phyloP scores from a whole-genome alignment of 1,139 yeast species.

The Taphrina deformans region DNA sequence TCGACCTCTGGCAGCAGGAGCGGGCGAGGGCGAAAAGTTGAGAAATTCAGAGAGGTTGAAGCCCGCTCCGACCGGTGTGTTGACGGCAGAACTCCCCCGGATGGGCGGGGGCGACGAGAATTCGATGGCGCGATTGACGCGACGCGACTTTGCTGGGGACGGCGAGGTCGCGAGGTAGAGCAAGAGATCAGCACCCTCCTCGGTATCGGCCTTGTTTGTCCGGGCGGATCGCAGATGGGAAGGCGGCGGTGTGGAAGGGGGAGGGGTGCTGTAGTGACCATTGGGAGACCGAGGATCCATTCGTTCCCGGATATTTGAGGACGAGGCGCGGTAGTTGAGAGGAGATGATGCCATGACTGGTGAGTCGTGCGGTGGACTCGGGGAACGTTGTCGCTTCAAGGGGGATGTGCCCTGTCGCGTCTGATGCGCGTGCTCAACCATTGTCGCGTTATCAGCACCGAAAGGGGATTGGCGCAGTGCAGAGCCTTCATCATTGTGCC shows the following conservation, averaged over 20 bases:
- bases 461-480: not conserved
- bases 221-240: slow-evolving; percentile 1
- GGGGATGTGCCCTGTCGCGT: slow-evolving; percentile 21
- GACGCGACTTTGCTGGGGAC: slow-evolving; percentile 56
- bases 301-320: not conserved
- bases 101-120: slow-evolving; percentile 25
- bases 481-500: slow-evolving; percentile 5
- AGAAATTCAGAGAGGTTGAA: slow-evolving; percentile 83
- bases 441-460: not conserved
- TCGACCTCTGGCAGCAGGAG: slow-evolving; percentile 37
- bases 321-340: slow-evolving; percentile 19
- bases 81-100: slow-evolving; percentile 40
- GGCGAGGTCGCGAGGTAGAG: slow-evolving; percentile 86
- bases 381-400: slow-evolving; percentile 22
- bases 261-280: slow-evolving; percentile 13
- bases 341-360: slow-evolving; percentile 12
- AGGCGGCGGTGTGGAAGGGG: slow-evolving; percentile 32
- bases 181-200: slow-evolving; percentile 79
- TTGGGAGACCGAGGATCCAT: slow-evolving; percentile 6
- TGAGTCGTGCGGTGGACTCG: slow-evolving; percentile 1
- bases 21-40: slow-evolving; percentile 73
- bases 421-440: not conserved
- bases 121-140: slow-evolving; percentile 28
- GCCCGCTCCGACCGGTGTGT: slow-evolving; percentile 52
- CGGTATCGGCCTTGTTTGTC: slow-evolving; percentile 41